Evolutionary conservation across 257 asterid species (phyloP), one percentile per base, ranked within the genome.

Genomic region (Petrea volubilis): DNA sequence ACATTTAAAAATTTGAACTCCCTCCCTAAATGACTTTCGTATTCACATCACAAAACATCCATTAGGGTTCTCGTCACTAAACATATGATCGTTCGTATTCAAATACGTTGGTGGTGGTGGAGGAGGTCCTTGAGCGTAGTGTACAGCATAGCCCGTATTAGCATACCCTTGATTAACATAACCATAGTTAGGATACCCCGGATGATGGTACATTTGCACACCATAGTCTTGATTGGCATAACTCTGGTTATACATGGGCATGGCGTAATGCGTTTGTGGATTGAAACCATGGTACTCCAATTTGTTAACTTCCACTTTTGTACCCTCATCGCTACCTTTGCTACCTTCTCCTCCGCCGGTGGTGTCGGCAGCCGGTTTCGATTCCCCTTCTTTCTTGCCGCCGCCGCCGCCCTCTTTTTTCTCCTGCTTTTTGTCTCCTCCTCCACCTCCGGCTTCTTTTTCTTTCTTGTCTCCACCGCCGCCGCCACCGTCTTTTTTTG

Each of bases 61-160:
- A 28, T 91, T 81, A 2, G 99, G 96, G 67, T 94, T 90, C 67
- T 94, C 99, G 0, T 95, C 99, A 70, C 97, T 95, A 13, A 95
- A 95, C 88, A 84, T 83, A 6, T 86, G 83, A 25, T 80, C 85
- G 14, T 77, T 65, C 8, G 62, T 14, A 10, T 81, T 70, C 71
- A 74, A 17, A 18, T 78, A 76, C 3, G 84, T 64, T 0, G 86
- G 86, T 0, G 83, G 81, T 0, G 89, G 89, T 0, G 97, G 88
- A 0, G 90, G 89, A 0, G 97, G 96, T 17, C 85, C 91, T 0
- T 70, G 77, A 1, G 80, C 71, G 55, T 88, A 79, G 7, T 85
- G 96, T 21, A 61, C 68, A 15, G 43, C 85, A 69, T 89, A 75
- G 1, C 84, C 84, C 5, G 79, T 74, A n/a, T 55, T 70, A 14